These are phyloP conservation scores for Telopea speciosissima DNA, from an alignment of 177 flowering plant genomes.

Conservation along the genomic window DNA sequence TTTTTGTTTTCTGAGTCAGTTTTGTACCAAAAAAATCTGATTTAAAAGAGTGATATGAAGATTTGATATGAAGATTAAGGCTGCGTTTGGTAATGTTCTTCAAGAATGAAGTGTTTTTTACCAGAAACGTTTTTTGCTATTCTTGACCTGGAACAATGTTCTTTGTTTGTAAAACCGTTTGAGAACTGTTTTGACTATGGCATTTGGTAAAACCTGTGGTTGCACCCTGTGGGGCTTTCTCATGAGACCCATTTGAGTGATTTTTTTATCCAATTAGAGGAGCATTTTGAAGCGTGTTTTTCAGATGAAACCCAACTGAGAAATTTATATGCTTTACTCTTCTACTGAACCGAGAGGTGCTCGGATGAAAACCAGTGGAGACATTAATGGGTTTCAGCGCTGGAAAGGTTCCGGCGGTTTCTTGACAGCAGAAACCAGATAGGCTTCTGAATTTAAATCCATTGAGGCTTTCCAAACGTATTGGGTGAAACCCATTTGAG, in stretches of 20 bases:
- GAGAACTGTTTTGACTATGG: too few relatives aligned
- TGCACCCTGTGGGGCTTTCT: too few relatives aligned
- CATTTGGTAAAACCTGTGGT: too few relatives aligned
- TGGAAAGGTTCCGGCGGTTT: background rate
- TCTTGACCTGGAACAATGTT: too few relatives aligned
- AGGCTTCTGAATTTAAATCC: background rate
- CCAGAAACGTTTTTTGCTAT: too few relatives aligned
- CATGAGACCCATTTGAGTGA: constrained; percentile 30
- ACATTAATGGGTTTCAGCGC: constrained; percentile 5
- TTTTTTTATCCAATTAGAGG: constrained; percentile 17
- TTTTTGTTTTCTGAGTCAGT: too few relatives aligned
- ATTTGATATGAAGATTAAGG: too few relatives aligned
- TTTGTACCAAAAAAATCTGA: too few relatives aligned
- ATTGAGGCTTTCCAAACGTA: constrained; percentile 25
- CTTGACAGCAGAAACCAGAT: constrained; percentile 9
- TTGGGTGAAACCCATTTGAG: constrained; percentile 20
- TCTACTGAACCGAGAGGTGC: background rate
- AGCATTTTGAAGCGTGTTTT: background rate
- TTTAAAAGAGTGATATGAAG: too few relatives aligned
- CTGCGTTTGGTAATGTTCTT: too few relatives aligned
- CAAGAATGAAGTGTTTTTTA: too few relatives aligned
- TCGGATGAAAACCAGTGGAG: constrained; percentile 9
- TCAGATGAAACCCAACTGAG: constrained; percentile 20
- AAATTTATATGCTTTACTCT: constrained; percentile 11
- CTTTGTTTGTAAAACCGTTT: too few relatives aligned